Conservation (phyloP, 352 stramenopile species). For the Thalassiosira hispida region DNA sequence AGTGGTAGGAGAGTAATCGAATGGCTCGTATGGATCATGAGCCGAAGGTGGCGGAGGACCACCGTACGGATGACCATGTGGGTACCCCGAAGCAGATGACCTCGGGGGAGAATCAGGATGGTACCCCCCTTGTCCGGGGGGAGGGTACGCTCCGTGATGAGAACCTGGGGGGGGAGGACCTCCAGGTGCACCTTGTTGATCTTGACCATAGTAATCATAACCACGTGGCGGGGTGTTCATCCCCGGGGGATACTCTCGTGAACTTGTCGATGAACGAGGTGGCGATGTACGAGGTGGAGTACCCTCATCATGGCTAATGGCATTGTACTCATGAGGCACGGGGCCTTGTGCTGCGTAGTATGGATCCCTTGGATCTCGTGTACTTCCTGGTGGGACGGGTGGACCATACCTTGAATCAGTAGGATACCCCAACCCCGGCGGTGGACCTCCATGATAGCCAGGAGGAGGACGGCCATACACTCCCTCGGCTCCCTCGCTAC, state of each 20-base stretch:
- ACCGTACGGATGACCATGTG: not conserved
- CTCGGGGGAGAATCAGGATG: slow-evolving; percentile 7
- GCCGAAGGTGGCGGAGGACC: not conserved
- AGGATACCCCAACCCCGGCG: slow-evolving; percentile 11
- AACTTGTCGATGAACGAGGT: not conserved
- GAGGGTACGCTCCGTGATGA: not conserved
- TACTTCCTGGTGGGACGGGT: not conserved
- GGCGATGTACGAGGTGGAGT: slow-evolving; percentile 12
- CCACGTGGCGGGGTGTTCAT: slow-evolving; percentile 11
- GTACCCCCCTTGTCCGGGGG: slow-evolving; percentile 11
- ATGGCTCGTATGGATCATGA: slow-evolving; percentile 42
- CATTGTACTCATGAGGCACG: slow-evolving; percentile 9
- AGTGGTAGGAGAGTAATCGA: slow-evolving; percentile 8
- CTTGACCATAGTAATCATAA: slow-evolving; percentile 12
- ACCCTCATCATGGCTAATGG: slow-evolving; percentile 35
- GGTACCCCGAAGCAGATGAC: not conserved
- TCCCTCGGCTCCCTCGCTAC: not conserved
- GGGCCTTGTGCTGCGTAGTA: slow-evolving; percentile 15
- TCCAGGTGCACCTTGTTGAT: not conserved
- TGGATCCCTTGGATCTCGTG: not conserved
- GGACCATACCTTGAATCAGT: slow-evolving; percentile 12
- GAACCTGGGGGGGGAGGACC: not conserved
- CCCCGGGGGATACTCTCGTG: slow-evolving; percentile 3
- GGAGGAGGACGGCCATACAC: slow-evolving; percentile 6
- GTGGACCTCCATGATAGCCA: not conserved